Percentiles rank a stretch among this genome's conserved stretches.
These are phyloP conservation scores for Bipolaris oryzae DNA, from an alignment of 2,329 filamentous ascomycete species.

Conservation along the genomic window DNA sequence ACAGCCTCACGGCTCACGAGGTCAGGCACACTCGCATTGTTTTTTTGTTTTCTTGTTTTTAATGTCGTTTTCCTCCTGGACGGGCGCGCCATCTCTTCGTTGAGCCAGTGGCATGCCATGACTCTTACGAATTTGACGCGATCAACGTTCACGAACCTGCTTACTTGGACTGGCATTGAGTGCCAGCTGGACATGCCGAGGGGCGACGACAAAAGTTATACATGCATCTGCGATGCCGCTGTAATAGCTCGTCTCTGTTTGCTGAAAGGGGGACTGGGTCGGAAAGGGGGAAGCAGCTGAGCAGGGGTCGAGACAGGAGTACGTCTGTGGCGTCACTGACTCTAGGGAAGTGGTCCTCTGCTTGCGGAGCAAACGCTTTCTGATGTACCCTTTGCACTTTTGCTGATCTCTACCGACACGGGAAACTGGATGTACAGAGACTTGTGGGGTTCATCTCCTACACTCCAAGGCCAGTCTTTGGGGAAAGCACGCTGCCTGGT, in stretches of 20 bases:
- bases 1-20: slow-evolving; percentile 54
- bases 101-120: slow-evolving; percentile 47
- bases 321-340: slow-evolving; percentile 40
- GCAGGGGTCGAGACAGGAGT: slow-evolving; percentile 35
- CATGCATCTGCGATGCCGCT: slow-evolving; percentile 48
- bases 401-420: slow-evolving; percentile 23
- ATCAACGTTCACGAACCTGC: slow-evolving; percentile 33
- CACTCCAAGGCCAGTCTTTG: slow-evolving; percentile 54
- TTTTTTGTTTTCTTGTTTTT: slow-evolving; percentile 48
- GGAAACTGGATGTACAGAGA: slow-evolving; percentile 26
- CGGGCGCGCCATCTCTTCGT: slow-evolving; percentile 43
- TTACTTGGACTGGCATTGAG: slow-evolving; percentile 48
- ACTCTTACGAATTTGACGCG: slow-evolving; percentile 41
- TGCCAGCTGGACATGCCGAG: slow-evolving; percentile 47
- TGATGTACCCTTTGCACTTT: slow-evolving; percentile 47
- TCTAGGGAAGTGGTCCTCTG: slow-evolving; percentile 45
- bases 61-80: slow-evolving; percentile 47
- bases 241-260: slow-evolving; percentile 41
- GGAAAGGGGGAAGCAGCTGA: slow-evolving; percentile 12
- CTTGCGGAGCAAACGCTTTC: slow-evolving; percentile 45
- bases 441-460: slow-evolving; percentile 62
- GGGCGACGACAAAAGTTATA: slow-evolving; percentile 49
- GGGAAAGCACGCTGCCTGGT: slow-evolving; percentile 44
- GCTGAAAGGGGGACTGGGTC: slow-evolving; percentile 25
- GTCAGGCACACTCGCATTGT: slow-evolving; percentile 46